A percentile compares a stretch with the other conserved stretches of the same genome.
Evolutionary conservation across 768 basidiomycete species (phyloP).

Genomic region (Rickenella mellea): DNA sequence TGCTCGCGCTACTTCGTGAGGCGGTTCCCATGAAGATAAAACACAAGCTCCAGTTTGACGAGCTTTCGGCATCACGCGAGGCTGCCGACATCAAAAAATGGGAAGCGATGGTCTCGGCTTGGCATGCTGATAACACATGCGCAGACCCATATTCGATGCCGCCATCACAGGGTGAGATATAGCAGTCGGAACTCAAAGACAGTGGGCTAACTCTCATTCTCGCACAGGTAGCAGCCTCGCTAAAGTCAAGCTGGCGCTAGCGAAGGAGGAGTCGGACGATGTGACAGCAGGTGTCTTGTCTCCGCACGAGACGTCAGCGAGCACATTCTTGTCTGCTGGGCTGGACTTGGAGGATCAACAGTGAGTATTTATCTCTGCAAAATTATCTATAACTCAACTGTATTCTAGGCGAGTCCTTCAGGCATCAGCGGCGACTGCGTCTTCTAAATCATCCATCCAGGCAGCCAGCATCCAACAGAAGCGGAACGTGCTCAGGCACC

Average conservation of each 20-base stretch:
- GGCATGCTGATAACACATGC: conserved; percentile 2
- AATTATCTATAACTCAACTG: too few species aligned
- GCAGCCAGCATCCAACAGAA: neutral
- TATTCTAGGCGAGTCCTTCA: too few species aligned
- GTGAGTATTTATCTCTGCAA: conserved; percentile 10
- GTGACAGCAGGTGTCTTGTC: neutral
- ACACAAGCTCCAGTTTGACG: neutral
- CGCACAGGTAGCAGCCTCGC: conserved; percentile 5
- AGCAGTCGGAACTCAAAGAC: too few species aligned
- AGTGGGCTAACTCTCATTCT: neutral
- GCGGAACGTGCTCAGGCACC: neutral
- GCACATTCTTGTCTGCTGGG: conserved; percentile 10
- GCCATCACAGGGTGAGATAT: too few species aligned
- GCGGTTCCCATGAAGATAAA: conserved; percentile 1
- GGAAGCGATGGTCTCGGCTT: conserved; percentile 3
- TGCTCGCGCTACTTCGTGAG: too few species aligned
- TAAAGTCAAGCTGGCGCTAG: conserved; percentile 6
- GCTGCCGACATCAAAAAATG: neutral
- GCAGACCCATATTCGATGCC: conserved; percentile 12
- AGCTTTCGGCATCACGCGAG: conserved; percentile 1
- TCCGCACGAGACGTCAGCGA: conserved; percentile 7
- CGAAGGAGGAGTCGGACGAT: conserved; percentile 4
- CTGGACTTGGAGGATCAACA: conserved; percentile 16
- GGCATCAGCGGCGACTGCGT: too few species aligned
- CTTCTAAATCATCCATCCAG: too few species aligned